phyloP scores from a whole-genome alignment of 371 early-diverging fungal genomes.

The Capillidium rhysosporum region DNA sequence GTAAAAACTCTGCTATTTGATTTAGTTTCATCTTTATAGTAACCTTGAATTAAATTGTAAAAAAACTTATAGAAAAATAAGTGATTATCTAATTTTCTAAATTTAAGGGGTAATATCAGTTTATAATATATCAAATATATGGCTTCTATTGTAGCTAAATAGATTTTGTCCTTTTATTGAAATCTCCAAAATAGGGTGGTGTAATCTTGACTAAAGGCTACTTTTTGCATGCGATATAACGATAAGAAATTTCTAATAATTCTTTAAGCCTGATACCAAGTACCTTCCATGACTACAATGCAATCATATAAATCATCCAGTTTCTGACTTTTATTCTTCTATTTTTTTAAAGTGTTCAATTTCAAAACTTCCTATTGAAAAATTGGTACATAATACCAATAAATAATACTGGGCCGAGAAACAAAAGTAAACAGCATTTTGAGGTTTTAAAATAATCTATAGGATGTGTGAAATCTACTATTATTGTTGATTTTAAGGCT shows the following conservation, averaged over 20 bases:
- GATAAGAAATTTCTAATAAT: constrained; percentile 33
- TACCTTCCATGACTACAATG: constrained; percentile 78
- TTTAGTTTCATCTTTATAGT: constrained; percentile 19
- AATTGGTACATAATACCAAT: constrained; percentile 9
- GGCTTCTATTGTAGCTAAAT: constrained; percentile 86
- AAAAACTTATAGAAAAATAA: constrained; percentile 75
- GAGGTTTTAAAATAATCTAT: constrained; percentile 37
- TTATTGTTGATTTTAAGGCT: constrained; percentile 37
- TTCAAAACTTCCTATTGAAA: neutral
- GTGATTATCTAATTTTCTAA: constrained; percentile 50
- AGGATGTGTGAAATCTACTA: constrained; percentile 23
- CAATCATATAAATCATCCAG: constrained; percentile 38
- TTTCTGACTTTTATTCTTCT: constrained; percentile 41
- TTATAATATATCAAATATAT: constrained; percentile 79
- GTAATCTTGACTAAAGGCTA: constrained; percentile 30
- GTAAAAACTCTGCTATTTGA: too few relatives aligned
- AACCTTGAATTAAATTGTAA: constrained; percentile 61
- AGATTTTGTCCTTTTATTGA: constrained; percentile 44
- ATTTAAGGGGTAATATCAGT: constrained; percentile 18
- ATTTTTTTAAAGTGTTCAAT: constrained; percentile 2
- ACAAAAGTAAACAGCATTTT: constrained; percentile 50
- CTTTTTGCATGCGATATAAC: constrained; percentile 26
- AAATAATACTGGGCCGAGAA: constrained; percentile 51
- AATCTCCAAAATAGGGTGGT: constrained; percentile 80
- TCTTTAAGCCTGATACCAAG: constrained; percentile 71